phyloP scores from a whole-genome alignment of 2,329 filamentous ascomycete genomes.

The Magnaporthiopsis poae region DNA sequence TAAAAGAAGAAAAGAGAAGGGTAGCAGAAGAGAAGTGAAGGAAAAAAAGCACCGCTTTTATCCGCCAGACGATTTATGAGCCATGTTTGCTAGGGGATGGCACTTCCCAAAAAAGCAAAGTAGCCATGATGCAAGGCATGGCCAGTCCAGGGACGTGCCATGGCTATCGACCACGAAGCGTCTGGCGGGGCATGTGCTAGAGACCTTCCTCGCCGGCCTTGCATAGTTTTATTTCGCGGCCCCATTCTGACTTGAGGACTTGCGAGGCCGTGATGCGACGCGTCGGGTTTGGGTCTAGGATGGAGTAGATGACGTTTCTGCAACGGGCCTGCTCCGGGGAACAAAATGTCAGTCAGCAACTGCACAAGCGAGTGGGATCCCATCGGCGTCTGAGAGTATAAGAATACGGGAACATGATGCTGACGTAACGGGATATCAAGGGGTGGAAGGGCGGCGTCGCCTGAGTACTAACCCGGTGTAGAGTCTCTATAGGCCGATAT shows the following conservation, averaged over 20 bases:
- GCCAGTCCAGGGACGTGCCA: not conserved
- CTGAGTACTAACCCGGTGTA: slow-evolving; percentile 67
- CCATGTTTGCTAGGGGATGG: not conserved
- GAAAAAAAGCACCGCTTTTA: not conserved
- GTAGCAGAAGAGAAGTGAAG: not conserved
- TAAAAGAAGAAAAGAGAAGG: not conserved
- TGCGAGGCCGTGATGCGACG: slow-evolving; percentile 92
- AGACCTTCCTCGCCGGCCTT: slow-evolving; percentile 93
- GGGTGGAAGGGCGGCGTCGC: too few relatives aligned
- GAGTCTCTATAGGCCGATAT: slow-evolving; percentile 88
- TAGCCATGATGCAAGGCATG: not conserved
- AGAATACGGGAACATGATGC: too few relatives aligned
- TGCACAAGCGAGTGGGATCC: not conserved
- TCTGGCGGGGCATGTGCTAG: slow-evolving; percentile 34
- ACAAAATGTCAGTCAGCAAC: not conserved
- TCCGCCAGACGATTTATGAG: slow-evolving; percentile 2
- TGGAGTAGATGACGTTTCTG: slow-evolving; percentile 97
- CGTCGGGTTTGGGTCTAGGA: slow-evolving; percentile 85
- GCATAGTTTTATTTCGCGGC: slow-evolving; percentile 92
- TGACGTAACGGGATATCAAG: too few relatives aligned
- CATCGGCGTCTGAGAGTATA: not conserved
- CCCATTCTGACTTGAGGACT: slow-evolving; percentile 97
- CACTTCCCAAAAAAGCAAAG: not conserved
- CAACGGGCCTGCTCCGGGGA: slow-evolving; percentile 66
- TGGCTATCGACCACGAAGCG: not conserved